Percentiles rank a stretch among this genome's conserved stretches.
Conservation (phyloP, 1,139 yeast genomes). For the Pichiaceae sp. region DNA sequence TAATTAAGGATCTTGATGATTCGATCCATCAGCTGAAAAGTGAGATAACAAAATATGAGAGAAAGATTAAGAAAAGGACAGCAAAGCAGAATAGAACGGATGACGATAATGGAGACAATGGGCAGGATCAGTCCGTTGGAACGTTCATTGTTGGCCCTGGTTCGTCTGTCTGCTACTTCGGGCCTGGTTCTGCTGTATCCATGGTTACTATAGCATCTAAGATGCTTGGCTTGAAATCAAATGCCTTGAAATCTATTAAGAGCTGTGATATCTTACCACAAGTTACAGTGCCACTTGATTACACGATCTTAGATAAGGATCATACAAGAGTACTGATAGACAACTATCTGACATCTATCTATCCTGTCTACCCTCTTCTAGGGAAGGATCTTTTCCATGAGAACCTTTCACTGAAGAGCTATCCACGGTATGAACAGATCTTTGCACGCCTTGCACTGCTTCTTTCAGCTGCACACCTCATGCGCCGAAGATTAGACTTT, state of each 20-base stretch:
- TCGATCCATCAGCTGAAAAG: conserved; percentile 8
- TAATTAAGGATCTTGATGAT: conserved; percentile 11
- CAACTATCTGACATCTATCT: conserved; percentile 12
- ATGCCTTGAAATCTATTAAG: background rate
- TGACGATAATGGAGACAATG: no score
- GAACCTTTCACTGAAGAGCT: conserved; percentile 12
- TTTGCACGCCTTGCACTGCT: conserved; percentile 11
- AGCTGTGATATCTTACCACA: conserved; percentile 3
- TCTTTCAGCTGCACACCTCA: conserved; percentile 14
- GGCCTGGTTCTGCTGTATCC: conserved; percentile 11
- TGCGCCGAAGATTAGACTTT: conserved; percentile 12
- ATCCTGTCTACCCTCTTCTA: conserved; percentile 12
- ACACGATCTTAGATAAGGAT: conserved; percentile 9
- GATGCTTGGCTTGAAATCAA: conserved; percentile 4
- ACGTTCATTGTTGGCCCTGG: conserved; percentile 7
- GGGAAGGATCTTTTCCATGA: conserved; percentile 12
- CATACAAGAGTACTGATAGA: conserved; percentile 11
- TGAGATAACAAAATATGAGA: conserved; percentile 10
- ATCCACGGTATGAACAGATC: conserved; percentile 9
- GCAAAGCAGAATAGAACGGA: conserved; percentile 7
- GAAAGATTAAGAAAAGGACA: conserved; percentile 7
- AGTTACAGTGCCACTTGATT: conserved; percentile 10
- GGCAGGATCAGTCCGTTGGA: background rate
- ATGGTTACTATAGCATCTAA: conserved; percentile 8
- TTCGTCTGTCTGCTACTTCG: conserved; percentile 9